Evolutionary conservation across 768 basidiomycete species (phyloP).

Genomic region (Phaeotremella skinneri): DNA sequence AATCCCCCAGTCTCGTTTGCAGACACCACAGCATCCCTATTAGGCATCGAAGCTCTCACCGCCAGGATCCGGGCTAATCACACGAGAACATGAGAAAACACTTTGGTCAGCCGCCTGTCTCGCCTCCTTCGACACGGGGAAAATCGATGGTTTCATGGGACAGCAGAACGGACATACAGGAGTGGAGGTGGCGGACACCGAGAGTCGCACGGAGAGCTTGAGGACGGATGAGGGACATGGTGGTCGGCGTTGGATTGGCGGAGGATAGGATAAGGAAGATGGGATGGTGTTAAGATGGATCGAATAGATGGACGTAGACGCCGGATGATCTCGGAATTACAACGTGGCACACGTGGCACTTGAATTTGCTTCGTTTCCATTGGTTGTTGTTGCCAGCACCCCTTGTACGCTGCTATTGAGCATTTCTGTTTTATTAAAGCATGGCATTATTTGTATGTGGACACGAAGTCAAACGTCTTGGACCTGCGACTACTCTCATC

Average conservation of each 20-base stretch:
- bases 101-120: not conserved
- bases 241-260: too few relatives aligned
- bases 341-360: too few relatives aligned
- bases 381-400: too few relatives aligned
- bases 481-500: too few relatives aligned
- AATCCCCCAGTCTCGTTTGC: conserved; percentile 50
- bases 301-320: too few relatives aligned
- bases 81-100: not conserved
- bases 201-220: conserved; percentile 16
- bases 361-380: too few relatives aligned
- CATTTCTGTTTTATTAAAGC: too few relatives aligned
- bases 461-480: too few relatives aligned
- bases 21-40: conserved; percentile 31
- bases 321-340: too few relatives aligned
- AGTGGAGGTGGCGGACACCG: conserved; percentile 27
- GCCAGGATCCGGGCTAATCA: conserved; percentile 35
- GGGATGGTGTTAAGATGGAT: not conserved
- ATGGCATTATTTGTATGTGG: too few relatives aligned
- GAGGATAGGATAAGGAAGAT: too few relatives aligned
- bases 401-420: too few relatives aligned
- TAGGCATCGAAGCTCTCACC: conserved; percentile 25
- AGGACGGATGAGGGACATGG: conserved; percentile 7
- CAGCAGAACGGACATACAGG: conserved; percentile 11
- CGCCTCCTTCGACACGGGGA: not conserved
- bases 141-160: not conserved